Percentiles rank a stretch among this genome's conserved stretches.
These are phyloP conservation scores for Pythium aquatile DNA, from an alignment of 352 stramenopile species.

Conservation along the genomic window DNA sequence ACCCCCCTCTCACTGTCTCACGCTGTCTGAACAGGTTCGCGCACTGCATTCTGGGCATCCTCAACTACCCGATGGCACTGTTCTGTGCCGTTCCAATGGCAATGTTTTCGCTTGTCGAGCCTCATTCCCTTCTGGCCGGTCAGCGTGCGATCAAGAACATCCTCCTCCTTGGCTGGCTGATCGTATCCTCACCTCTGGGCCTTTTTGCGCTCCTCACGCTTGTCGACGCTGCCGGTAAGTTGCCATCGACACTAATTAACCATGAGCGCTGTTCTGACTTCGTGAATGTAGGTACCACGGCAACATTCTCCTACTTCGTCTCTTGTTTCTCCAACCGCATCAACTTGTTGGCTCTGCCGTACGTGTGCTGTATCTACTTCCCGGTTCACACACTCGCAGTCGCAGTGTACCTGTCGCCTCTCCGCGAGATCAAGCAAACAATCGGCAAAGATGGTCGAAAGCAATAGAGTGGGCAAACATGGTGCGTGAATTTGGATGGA, in stretches of 20 bases:
- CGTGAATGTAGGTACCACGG: constrained; percentile 25
- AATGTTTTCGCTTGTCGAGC: constrained; percentile 56
- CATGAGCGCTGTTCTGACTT: neutral
- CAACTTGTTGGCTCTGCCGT: constrained; percentile 64
- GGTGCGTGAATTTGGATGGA: neutral
- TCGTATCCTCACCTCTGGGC: constrained; percentile 48
- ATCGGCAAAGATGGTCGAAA: neutral
- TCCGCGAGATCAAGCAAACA: neutral
- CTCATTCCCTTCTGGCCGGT: constrained; percentile 11
- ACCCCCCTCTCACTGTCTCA: neutral
- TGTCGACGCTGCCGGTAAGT: constrained; percentile 29
- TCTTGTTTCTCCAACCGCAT: constrained; percentile 46
- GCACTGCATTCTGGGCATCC: constrained; percentile 71
- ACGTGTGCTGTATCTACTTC: constrained; percentile 69
- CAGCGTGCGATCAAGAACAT: constrained; percentile 18
- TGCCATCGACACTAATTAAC: neutral
- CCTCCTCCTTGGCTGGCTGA: constrained; percentile 41
- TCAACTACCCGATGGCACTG: constrained; percentile 83
- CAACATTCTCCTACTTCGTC: constrained; percentile 35
- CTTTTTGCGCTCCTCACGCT: constrained; percentile 32
- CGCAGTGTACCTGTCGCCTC: constrained; percentile 41
- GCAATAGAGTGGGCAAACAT: neutral
- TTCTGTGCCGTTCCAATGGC: constrained; percentile 63
- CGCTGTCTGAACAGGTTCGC: constrained; percentile 35
- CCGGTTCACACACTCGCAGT: constrained; percentile 65